These are phyloP conservation scores for Nowakowskiella sp. DNA, from an alignment of 192 early-diverging fungal species.

Conservation along the genomic window DNA sequence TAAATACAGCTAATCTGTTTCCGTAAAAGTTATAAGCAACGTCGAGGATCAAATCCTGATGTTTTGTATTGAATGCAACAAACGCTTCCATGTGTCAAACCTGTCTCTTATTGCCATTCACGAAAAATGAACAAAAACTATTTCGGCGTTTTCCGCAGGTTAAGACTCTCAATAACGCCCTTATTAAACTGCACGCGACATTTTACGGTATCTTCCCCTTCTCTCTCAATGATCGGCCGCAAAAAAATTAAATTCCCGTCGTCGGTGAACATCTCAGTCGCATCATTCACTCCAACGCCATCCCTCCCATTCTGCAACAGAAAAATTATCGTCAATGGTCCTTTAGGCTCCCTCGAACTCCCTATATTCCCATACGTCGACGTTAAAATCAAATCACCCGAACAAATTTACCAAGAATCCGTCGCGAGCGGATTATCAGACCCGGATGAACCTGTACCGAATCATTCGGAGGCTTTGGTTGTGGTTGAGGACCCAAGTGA, in stretches of 20 bases:
- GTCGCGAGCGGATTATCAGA: constrained; percentile 5
- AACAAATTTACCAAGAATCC: constrained; percentile 8
- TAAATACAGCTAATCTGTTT: constrained; percentile 58
- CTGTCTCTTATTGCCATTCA: too few relatives aligned
- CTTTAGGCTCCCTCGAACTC: constrained; percentile 66
- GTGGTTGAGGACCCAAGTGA: constrained; percentile 47
- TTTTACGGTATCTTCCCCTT: too few relatives aligned
- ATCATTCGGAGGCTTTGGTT: constrained; percentile 41
- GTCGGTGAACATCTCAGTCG: constrained; percentile 61
- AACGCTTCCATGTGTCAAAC: constrained; percentile 8
- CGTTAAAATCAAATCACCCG: constrained; percentile 21
- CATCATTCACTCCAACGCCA: constrained; percentile 44
- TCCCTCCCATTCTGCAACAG: constrained; percentile 49
- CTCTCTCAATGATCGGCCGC: constrained; percentile 74
- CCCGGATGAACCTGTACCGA: constrained; percentile 16
- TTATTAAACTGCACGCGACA: too few relatives aligned
- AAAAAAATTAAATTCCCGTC: constrained; percentile 62
- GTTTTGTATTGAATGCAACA: constrained; percentile 52
- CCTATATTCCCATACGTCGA: constrained; percentile 78
- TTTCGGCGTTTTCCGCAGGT: too few relatives aligned
- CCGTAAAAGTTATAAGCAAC: constrained; percentile 90
- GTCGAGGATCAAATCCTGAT: constrained; percentile 93
- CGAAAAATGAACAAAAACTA: too few relatives aligned
- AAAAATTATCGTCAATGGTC: constrained; percentile 66
- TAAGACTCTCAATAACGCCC: too few relatives aligned